phyloP scores from a whole-genome alignment of 768 basidiomycete genomes.

The Lentinus brumalis region DNA sequence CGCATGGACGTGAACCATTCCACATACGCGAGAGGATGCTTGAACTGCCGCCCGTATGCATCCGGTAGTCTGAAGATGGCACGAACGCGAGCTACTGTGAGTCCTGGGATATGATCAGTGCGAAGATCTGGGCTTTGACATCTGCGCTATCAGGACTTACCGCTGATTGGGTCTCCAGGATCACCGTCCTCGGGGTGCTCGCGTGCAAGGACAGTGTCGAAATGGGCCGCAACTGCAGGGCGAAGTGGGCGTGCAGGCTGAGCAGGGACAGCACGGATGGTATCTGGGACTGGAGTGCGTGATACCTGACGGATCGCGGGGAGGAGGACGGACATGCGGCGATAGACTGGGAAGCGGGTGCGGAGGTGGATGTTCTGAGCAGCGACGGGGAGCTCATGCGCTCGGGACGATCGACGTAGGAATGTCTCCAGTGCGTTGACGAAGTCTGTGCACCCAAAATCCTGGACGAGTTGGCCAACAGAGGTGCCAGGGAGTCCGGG shows the following conservation, averaged over 20 bases:
- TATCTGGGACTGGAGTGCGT: neutral
- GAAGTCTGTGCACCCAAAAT: slow-evolving; percentile 2
- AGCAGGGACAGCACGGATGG: neutral
- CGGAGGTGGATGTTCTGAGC: neutral
- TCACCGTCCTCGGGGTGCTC: neutral
- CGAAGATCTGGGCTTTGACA: too few relatives aligned
- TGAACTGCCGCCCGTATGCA: neutral
- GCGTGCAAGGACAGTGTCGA: slow-evolving; percentile 3
- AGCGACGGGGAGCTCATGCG: neutral
- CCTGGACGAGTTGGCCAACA: neutral
- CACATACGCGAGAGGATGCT: slow-evolving; percentile 24
- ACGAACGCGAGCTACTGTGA: slow-evolving; percentile 25
- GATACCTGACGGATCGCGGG: neutral
- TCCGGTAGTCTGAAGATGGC: slow-evolving; percentile 16
- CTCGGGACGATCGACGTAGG: neutral
- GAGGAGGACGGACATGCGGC: neutral
- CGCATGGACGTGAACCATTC: slow-evolving; percentile 32
- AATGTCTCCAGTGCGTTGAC: neutral
- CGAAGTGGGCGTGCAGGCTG: neutral
- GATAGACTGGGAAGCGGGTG: neutral
- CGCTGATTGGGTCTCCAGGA: neutral
- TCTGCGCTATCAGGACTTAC: too few relatives aligned
- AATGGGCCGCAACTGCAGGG: neutral
- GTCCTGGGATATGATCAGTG: slow-evolving; percentile 20
- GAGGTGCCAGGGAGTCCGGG: neutral